Conservation (phyloP, 768 basidiomycete species). For the Polyporus arcularius region DNA sequence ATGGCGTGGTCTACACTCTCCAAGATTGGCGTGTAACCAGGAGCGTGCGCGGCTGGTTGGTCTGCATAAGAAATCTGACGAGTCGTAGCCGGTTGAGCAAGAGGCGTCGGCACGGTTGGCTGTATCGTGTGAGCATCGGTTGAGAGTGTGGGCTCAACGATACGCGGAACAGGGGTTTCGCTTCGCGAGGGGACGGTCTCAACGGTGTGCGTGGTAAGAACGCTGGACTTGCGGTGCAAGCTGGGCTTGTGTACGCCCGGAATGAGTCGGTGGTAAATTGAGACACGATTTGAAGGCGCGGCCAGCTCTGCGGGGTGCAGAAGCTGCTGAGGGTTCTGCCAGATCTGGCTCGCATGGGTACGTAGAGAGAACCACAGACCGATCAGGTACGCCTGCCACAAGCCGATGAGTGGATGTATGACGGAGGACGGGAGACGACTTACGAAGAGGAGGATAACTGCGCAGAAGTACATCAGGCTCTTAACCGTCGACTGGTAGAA, state of each 20-base stretch:
- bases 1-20: conserved; percentile 81
- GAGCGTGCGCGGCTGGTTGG: conserved; percentile 32
- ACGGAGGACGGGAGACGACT: conserved; percentile 35
- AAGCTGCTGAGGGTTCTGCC: conserved; percentile 94
- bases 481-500: conserved; percentile 98
- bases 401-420: neutral
- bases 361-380: conserved; percentile 98
- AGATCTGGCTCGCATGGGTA: conserved; percentile 97
- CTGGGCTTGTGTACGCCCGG: conserved; percentile 32
- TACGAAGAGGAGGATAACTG: conserved; percentile 85
- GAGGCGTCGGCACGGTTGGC: conserved; percentile 14
- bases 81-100: conserved; percentile 1
- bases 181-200: conserved; percentile 38
- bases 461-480: conserved; percentile 94
- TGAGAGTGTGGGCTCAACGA: neutral
- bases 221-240: conserved; percentile 50
- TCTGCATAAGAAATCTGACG: conserved; percentile 56
- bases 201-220: conserved; percentile 30
- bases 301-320: conserved; percentile 67
- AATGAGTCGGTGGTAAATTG: conserved; percentile 62
- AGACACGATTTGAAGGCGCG: conserved; percentile 50
- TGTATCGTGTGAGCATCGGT: conserved; percentile 28
- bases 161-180: conserved; percentile 35
- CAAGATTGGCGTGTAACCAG: conserved; percentile 60
- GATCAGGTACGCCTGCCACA: conserved; percentile 84